A percentile compares a stretch with the other conserved stretches of the same genome.
phyloP scores from a whole-genome alignment of 257 asterid genomes.

The Solanum boliviense region DNA sequence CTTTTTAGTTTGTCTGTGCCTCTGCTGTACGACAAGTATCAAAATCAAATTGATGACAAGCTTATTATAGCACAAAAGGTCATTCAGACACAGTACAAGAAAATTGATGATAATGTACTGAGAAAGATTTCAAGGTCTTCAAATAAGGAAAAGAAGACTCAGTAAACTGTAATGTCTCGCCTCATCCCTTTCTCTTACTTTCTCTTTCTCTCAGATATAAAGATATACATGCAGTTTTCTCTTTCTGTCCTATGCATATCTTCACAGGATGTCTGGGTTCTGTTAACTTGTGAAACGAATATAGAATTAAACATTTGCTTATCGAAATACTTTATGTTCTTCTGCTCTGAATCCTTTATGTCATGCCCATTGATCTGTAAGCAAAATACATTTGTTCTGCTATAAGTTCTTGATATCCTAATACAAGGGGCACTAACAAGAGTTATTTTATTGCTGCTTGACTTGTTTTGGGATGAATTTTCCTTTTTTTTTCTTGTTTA shows the following conservation, averaged over 20 bases:
- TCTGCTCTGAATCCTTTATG: neutral
- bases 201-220: neutral
- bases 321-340: neutral
- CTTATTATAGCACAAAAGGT: conserved; percentile 32
- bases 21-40: conserved; percentile 62
- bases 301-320: neutral
- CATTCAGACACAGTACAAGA: conserved; percentile 40
- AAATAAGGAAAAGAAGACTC: conserved; percentile 66
- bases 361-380: neutral
- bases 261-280: neutral
- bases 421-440: neutral
- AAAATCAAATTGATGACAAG: conserved; percentile 64
- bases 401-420: neutral
- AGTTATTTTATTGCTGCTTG: neutral
- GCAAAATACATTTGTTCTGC: neutral
- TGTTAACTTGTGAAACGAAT: neutral
- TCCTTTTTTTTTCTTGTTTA: neutral
- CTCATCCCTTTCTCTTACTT: neutral
- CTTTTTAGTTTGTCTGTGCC: conserved; percentile 75
- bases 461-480: neutral
- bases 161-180: conserved; percentile 35
- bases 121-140: conserved; percentile 38
- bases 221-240: neutral
- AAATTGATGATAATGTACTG: conserved; percentile 33
- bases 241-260: neutral